Conservation (phyloP, 75 land plant genomes). For the Selaginella tamariscina region DNA sequence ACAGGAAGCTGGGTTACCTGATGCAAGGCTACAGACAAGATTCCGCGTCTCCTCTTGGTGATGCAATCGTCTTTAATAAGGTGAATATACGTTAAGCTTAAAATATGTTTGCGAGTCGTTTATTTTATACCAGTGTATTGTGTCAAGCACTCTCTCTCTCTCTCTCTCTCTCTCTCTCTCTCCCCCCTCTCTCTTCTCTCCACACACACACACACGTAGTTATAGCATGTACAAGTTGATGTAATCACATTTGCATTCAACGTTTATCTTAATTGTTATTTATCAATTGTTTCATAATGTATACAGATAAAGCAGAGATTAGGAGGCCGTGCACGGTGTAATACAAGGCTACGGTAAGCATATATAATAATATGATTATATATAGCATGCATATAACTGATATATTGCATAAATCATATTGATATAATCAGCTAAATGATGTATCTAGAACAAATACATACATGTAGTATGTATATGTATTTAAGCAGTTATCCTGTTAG, state of each 20-base stretch:
- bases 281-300: not conserved
- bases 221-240: not conserved
- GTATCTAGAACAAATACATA: no score
- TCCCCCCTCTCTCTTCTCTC: not conserved
- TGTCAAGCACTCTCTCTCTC: not conserved
- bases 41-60: constrained; percentile 74
- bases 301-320: constrained; percentile 55
- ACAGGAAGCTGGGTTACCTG: constrained; percentile 74
- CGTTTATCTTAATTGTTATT: constrained; percentile 10
- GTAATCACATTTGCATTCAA: not conserved
- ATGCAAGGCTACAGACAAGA: constrained; percentile 55
- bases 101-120: constrained; percentile 7
- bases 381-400: not conserved
- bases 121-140: not conserved
- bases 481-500: no score
- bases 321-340: constrained; percentile 76
- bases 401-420: no score
- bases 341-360: constrained; percentile 83
- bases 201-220: not conserved
- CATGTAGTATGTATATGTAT: no score
- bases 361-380: no score
- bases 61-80: constrained; percentile 76
- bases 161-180: not conserved
- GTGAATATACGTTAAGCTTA: no score
- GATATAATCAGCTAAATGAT: no score